Evolutionary conservation across 163 green algal genomes (phyloP), one percentile per base, ranked within the genome.

Genomic region (Coccomyxa subellipsoidea): DNA sequence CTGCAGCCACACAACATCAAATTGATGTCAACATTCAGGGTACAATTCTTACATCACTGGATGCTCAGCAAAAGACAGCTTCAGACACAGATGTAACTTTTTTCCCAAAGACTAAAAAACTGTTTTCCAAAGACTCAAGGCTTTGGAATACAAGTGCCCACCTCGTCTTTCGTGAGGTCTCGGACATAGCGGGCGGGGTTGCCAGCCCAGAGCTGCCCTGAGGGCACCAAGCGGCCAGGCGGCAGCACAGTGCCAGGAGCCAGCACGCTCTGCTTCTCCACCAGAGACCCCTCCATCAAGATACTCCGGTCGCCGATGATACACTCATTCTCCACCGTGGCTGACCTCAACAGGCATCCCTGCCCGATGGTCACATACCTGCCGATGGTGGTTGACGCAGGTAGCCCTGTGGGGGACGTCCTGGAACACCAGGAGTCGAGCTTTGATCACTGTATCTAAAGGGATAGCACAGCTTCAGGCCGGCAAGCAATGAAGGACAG

Each of bases 361-460:
- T 96, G 91, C 31, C 97, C 96, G 12, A 99, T 91, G n/a, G 92
- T 97, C 21, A 98, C 95, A 84, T 92, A 93, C 27, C 93, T 90
- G 8, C 95, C 96, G 72, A 99, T 94, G n/a, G 87, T 82, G 6
- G 94, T 97, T 12, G 90, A 89, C 2, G 96, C 93, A 39, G 94
- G 91, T 47, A 99, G 84, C 31, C 96, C 96, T 0, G 95, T 97
- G 31, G 96, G 94, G 7, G 93, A 93, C 2, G 92, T 94, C 85
- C 94, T 97, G 91, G 76, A 10, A 18, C 12, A n/a, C n/a, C n/a
- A n/a, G n/a, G n/a, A n/a, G n/a, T n/a, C n/a, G n/a, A n/a, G n/a
- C n/a, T n/a, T n/a, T n/a, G n/a, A n/a, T n/a, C n/a, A n/a, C n/a
- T n/a, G n/a, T n/a, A n/a, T n/a, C n/a, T n/a, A n/a, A n/a, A n/a